These are phyloP conservation scores for Phytopythium ostracodes DNA, from an alignment of 352 stramenopile species.

Conservation along the genomic window DNA sequence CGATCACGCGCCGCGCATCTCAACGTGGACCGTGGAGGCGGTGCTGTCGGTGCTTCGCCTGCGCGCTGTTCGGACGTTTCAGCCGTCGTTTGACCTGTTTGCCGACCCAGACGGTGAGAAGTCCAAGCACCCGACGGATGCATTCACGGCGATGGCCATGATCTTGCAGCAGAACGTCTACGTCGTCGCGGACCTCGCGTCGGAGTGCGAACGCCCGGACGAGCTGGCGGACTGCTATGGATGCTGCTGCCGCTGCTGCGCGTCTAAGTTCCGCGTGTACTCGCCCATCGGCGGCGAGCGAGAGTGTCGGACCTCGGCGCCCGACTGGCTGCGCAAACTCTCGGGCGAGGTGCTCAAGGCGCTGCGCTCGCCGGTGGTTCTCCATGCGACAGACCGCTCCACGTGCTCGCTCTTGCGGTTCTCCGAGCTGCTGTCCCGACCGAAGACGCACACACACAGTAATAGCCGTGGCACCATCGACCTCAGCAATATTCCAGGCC, in stretches of 20 bases:
- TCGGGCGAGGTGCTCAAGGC: not conserved
- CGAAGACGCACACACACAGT: not conserved
- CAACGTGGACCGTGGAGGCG: not conserved
- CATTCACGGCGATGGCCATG: not conserved
- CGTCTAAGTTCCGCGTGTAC: conserved; percentile 3
- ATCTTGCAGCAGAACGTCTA: not conserved
- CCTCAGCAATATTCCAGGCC: not conserved
- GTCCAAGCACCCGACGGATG: not conserved
- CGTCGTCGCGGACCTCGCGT: not conserved
- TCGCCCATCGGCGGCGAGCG: not conserved
- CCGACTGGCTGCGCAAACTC: not conserved
- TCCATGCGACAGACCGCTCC: not conserved
- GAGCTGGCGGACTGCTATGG: too few relatives aligned
- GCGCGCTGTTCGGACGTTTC: not conserved
- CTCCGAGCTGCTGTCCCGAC: not conserved
- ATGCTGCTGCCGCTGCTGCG: not conserved
- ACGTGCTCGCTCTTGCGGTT: conserved; percentile 6
- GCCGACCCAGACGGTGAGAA: too few relatives aligned
- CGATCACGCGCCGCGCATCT: not conserved
- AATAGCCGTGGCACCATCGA: not conserved
- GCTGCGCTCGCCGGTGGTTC: not conserved
- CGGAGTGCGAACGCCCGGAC: not conserved
- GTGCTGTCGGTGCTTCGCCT: not conserved
- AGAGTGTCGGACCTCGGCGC: not conserved
- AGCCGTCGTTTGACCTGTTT: not conserved